Evolutionary conservation across 2,329 filamentous ascomycete species (phyloP), one percentile per base, ranked within the genome.

Genomic region (Ascochyta lentis): DNA sequence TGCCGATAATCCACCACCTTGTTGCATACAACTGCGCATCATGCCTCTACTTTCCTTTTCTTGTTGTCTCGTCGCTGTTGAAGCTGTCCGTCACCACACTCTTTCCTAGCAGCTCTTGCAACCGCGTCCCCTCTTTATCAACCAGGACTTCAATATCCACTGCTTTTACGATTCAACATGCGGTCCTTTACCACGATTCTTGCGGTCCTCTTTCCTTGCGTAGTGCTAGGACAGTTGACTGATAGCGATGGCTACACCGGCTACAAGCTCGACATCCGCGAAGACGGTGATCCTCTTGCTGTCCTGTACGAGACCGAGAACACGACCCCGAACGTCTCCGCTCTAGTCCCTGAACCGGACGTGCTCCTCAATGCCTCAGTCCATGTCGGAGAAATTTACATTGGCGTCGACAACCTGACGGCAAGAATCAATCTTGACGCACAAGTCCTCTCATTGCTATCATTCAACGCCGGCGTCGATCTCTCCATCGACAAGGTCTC

Each of bases 391-490:
- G 80, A 84, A 66, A 87, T 88, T 72, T 77, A 79, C 68, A 80
- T 88, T 52, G 77, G 81, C 44, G 85, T 87, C 12, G 77, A 83
- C 56, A 86, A 87, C 64, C 78, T 87, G 51, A 84, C 83, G 1
- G 84, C 84, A 10, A 85, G 86, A 66, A 79, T 86, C 70, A 87
- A 85, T 66, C 77, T 86, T 29, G 83, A 85, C 57, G 83, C 83
- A 5, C 81, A 85, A 67, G 84, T 87, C 9, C 77, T 86, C 37
- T 79, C 81, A 58, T 77, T 87, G 40, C 80, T 87, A 40, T 76
- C 81, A 53, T 86, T 87, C 78, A 85, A 82, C 61, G 85, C 85
- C 2, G 85, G 85, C 41, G 84, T 88, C 34, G 82, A 85, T 66
- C 78, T 83, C 3, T 81, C 78, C 46, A 83, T 87, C 74, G 81